Percentiles rank a stretch among this genome's conserved stretches.
These are phyloP conservation scores for Botrytis paeoniae DNA, from an alignment of 2,329 filamentous ascomycete species.

Conservation along the genomic window DNA sequence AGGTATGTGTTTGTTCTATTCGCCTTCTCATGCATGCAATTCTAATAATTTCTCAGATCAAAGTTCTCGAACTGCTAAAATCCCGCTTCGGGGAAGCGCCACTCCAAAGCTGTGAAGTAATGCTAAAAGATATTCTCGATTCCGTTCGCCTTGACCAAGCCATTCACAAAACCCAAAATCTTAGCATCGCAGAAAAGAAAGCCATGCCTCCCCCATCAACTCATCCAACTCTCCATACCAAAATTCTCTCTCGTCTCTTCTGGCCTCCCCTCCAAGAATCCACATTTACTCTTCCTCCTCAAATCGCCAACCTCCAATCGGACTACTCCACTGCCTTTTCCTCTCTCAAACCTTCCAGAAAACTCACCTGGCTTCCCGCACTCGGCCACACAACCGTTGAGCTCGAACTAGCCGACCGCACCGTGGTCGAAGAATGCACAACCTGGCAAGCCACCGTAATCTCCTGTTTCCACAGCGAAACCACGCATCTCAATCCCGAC, in stretches of 20 bases:
- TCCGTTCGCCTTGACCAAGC: conserved; percentile 69
- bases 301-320: conserved; percentile 59
- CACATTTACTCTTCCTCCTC: conserved; percentile 60
- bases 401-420: conserved; percentile 78
- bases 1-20: conserved; percentile 39
- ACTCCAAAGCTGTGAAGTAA: conserved; percentile 92
- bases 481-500: conserved; percentile 23
- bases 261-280: conserved; percentile 81
- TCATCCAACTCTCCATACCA: conserved; percentile 60
- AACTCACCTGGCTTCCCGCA: conserved; percentile 83
- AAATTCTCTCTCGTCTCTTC: conserved; percentile 88
- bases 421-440: conserved; percentile 66
- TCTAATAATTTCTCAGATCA: conserved; percentile 47
- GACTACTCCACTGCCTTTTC: conserved; percentile 76
- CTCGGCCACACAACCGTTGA: conserved; percentile 78
- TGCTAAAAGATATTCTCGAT: conserved; percentile 90
- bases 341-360: conserved; percentile 75
- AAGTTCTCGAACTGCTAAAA: conserved; percentile 83
- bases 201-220: conserved; percentile 36
- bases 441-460: conserved; percentile 89
- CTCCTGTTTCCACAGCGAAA: conserved; percentile 65
- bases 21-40: conserved; percentile 14
- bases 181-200: conserved; percentile 36
- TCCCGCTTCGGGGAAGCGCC: conserved; percentile 80
- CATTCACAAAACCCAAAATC: conserved; percentile 54